Evolutionary conservation across 805 yeast genomes (phyloP).

Genomic region (Candida sakaeoensis): DNA sequence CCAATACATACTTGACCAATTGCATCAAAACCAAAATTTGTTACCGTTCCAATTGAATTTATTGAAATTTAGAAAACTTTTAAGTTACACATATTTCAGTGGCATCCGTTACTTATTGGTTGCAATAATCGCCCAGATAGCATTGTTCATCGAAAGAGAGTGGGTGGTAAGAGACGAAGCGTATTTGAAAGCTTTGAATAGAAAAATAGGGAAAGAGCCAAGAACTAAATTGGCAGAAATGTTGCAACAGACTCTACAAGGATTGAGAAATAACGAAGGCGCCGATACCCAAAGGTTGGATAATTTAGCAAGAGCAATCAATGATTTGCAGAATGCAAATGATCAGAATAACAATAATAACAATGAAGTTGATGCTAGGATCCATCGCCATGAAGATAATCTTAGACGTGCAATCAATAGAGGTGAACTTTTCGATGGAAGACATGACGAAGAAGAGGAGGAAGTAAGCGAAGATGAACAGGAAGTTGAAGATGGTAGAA

Average conservation of each 20-base stretch:
- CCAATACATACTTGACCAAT: conserved; percentile 4
- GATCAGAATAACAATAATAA: conserved; percentile 6
- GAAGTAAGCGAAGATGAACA: not conserved
- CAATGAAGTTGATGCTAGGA: conserved; percentile 1
- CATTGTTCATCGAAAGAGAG: conserved; percentile 59
- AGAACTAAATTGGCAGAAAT: conserved; percentile 37
- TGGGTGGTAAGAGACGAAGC: conserved; percentile 73
- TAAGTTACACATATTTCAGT: conserved; percentile 31
- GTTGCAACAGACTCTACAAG: conserved; percentile 28
- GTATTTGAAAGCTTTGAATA: conserved; percentile 52
- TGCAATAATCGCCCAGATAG: conserved; percentile 39
- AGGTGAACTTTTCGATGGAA: conserved; percentile 6
- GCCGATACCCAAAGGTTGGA: conserved; percentile 22
- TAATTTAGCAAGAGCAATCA: conserved; percentile 24
- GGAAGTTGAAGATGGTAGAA: conserved; percentile 10
- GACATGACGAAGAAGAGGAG: not conserved
- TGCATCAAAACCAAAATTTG: not conserved
- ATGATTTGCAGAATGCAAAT: conserved; percentile 18
- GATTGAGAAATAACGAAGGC: conserved; percentile 19
- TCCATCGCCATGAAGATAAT: conserved; percentile 13
- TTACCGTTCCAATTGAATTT: conserved; percentile 11
- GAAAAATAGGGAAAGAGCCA: conserved; percentile 57
- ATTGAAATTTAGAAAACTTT: conserved; percentile 21
- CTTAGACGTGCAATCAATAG: conserved; percentile 18
- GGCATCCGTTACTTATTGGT: conserved; percentile 39